phyloP scores from a whole-genome alignment of 1,139 yeast genomes.

The Yamadazyma pseudoaaseri region DNA sequence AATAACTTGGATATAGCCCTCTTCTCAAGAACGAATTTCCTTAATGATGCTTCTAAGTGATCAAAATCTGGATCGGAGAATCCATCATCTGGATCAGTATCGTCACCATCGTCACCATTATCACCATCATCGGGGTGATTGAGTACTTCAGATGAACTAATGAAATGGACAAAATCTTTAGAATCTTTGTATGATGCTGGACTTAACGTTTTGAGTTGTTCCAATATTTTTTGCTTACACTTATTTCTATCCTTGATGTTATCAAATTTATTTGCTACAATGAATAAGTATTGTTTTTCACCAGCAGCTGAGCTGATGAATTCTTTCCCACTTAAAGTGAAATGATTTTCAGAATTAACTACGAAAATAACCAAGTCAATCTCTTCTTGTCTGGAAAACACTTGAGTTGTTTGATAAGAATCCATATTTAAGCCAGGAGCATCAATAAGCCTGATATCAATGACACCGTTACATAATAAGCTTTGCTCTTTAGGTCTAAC shows the following conservation, averaged over 20 bases:
- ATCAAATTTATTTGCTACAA: conserved; percentile 92
- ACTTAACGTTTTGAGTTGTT: conserved; percentile 82
- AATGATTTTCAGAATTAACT: conserved; percentile 93
- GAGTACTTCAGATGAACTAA: conserved; percentile 57
- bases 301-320: conserved; percentile 88
- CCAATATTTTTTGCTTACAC: conserved; percentile 74
- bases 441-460: conserved; percentile 89
- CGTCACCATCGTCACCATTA: conserved; percentile 24
- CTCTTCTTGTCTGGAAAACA: conserved; percentile 94
- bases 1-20: conserved; percentile 84
- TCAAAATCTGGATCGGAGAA: conserved; percentile 67
- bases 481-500: conserved; percentile 67
- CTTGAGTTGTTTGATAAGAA: conserved; percentile 91
- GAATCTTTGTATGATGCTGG: conserved; percentile 92
- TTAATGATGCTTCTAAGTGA: conserved; percentile 75
- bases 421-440: conserved; percentile 97
- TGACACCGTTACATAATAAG: conserved; percentile 82
- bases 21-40: conserved; percentile 86
- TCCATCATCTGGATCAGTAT: conserved; percentile 26
- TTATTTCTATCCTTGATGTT: conserved; percentile 75
- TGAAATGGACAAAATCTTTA: conserved; percentile 90
- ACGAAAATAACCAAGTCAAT: conserved; percentile 96
- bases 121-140: conserved; percentile 25
- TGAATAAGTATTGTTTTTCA: conserved; percentile 88
- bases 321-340: conserved; percentile 91